phyloP scores from a whole-genome alignment of 2,329 filamentous ascomycete species.

The Phoma herbarum region DNA sequence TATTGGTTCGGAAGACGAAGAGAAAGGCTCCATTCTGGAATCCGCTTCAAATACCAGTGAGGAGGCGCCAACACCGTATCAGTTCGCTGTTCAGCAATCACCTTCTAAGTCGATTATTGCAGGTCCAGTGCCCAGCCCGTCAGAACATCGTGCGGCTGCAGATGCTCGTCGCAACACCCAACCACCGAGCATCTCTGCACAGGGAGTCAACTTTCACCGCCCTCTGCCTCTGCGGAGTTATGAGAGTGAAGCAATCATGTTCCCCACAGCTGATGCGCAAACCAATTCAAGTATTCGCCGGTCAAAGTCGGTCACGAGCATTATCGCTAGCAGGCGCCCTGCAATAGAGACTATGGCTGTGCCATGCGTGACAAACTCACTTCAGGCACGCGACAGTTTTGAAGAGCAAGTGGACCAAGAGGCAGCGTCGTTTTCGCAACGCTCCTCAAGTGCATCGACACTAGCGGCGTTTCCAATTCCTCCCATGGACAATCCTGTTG shows the following conservation, averaged over 20 bases:
- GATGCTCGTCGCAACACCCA: constrained; percentile 11
- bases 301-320: constrained; percentile 7
- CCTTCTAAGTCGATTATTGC: neutral
- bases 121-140: neutral
- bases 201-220: constrained; percentile 19
- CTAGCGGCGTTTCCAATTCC: constrained; percentile 23
- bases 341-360: constrained; percentile 6
- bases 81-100: neutral
- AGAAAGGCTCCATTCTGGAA: constrained; percentile 15
- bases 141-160: constrained; percentile 9
- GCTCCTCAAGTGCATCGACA: constrained; percentile 6
- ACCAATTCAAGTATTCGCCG: neutral
- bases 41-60: constrained; percentile 8
- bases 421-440: neutral
- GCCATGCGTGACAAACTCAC: neutral
- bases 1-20: constrained; percentile 7
- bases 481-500: constrained; percentile 16
- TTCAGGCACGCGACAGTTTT: neutral
- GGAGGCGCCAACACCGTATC: neutral
- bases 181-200: neutral
- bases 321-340: constrained; percentile 1
- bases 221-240: constrained; percentile 28
- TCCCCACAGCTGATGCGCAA: constrained; percentile 10
- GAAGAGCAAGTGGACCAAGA: neutral
- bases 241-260: constrained; percentile 21